These are phyloP conservation scores for Jaenimonas drosophilae DNA, from an alignment of 208 protist genomes.

Conservation along the genomic window DNA sequence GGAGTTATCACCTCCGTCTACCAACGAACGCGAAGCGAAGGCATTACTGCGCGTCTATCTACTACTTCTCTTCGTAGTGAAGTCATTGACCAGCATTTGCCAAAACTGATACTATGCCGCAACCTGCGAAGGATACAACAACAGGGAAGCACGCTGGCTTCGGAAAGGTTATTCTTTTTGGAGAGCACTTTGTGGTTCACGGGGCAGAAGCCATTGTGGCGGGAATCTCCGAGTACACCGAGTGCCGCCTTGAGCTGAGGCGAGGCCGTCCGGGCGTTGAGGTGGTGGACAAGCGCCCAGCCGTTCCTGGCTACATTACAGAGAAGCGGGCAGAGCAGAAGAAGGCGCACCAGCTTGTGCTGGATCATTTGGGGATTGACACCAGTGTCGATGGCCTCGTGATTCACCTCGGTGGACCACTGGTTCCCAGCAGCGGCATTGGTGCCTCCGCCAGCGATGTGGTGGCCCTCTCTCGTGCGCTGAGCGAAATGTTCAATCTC, in stretches of 20 bases:
- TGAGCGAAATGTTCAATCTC: constrained; percentile 58
- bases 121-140: constrained; percentile 25
- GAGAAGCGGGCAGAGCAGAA: constrained; percentile 72
- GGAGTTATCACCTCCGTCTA: too few species aligned
- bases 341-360: constrained; percentile 58
- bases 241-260: constrained; percentile 35
- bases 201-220: constrained; percentile 71
- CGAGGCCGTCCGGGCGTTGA: constrained; percentile 24
- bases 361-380: constrained; percentile 68
- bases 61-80: too few species aligned
- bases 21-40: too few species aligned
- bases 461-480: constrained; percentile 60
- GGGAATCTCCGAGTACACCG: constrained; percentile 70
- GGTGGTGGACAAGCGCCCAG: constrained; percentile 66
- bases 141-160: constrained; percentile 48
- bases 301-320: constrained; percentile 65
- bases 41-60: too few species aligned
- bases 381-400: constrained; percentile 41
- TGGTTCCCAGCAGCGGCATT: constrained; percentile 75
- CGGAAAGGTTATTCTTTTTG: constrained; percentile 91
- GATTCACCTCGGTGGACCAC: constrained; percentile 42
- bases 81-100: too few species aligned
- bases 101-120: too few species aligned
- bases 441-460: constrained; percentile 76
- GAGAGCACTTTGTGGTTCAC: constrained; percentile 91